Conservation (phyloP, 306 rosid genomes). For the Cucurbita pepo region DNA sequence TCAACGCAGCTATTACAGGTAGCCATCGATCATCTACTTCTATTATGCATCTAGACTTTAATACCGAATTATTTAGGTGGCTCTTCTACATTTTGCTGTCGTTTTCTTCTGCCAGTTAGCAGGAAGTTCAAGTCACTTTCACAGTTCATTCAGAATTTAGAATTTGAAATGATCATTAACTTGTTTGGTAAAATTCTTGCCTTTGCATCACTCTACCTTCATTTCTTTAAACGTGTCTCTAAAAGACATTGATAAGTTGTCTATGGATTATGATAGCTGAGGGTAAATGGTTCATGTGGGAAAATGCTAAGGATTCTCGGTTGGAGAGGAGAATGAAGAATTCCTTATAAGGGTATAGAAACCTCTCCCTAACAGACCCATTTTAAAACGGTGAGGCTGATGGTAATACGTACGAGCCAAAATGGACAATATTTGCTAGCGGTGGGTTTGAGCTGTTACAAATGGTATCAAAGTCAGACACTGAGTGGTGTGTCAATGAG, state of each 20-base stretch:
- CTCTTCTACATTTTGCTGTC: not conserved
- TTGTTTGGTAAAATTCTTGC: not conserved
- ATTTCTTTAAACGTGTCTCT: not conserved
- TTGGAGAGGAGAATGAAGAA: conserved; percentile 9
- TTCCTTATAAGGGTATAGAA: no score
- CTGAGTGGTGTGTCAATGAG: no score
- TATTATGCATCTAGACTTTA: not conserved
- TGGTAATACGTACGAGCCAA: no score
- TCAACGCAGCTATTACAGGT: conserved; percentile 79
- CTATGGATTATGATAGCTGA: conserved; percentile 32
- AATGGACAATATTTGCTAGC: no score
- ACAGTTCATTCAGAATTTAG: not conserved
- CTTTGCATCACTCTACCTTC: not conserved
- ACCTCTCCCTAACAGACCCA: no score
- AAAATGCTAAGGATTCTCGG: conserved; percentile 66
- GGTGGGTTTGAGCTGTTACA: no score
- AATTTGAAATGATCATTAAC: not conserved
- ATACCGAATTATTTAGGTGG: not conserved
- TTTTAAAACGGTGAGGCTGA: no score
- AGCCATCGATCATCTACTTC: conserved; percentile 1
- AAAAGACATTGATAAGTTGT: not conserved
- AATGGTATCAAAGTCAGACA: no score
- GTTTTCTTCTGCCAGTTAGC: not conserved
- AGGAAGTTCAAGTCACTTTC: not conserved
- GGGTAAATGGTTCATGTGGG: conserved; percentile 85